Conservation (phyloP, 768 basidiomycete genomes). For the Hypholoma sublateritium region DNA sequence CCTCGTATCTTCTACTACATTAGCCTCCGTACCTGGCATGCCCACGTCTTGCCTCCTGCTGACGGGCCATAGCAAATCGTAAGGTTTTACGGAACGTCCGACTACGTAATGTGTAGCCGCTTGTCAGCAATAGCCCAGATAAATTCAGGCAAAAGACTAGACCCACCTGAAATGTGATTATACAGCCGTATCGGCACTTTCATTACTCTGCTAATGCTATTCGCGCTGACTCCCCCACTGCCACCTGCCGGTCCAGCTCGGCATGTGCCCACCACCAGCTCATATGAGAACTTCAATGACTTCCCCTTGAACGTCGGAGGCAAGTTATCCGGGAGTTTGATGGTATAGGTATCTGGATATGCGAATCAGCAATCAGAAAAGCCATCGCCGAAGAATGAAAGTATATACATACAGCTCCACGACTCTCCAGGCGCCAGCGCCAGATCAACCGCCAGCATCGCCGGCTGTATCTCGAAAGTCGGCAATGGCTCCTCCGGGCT, state of each 20-base stretch:
- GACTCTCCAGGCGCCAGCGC: conserved; percentile 80
- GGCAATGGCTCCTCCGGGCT: conserved; percentile 72
- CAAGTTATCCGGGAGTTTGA: conserved; percentile 72
- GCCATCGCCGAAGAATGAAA: not conserved
- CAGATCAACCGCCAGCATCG: conserved; percentile 89
- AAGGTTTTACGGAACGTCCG: conserved; percentile 57
- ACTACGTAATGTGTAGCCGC: conserved; percentile 33
- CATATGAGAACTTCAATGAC: conserved; percentile 83
- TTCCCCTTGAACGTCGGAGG: conserved; percentile 92
- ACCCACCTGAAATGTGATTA: conserved; percentile 78
- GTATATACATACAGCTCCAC: conserved; percentile 65
- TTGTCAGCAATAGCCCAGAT: not conserved
- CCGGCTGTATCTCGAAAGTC: conserved; percentile 81
- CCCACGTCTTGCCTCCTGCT: conserved; percentile 34
- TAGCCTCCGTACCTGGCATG: conserved; percentile 34
- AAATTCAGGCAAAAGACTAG: conserved; percentile 16
- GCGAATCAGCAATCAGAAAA: conserved; percentile 2
- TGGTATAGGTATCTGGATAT: conserved; percentile 73
- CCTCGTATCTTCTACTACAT: conserved; percentile 34
- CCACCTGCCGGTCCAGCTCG: conserved; percentile 45
- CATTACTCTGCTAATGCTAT: conserved; percentile 74
- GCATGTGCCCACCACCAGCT: conserved; percentile 87
- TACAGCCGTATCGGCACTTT: conserved; percentile 91
- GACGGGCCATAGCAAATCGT: conserved; percentile 85
- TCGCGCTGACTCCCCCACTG: conserved; percentile 36